Percentiles rank a stretch among this genome's conserved stretches.
Conservation (phyloP, 2,329 filamentous ascomycete genomes). For the Cadophora luteo-olivacea region DNA sequence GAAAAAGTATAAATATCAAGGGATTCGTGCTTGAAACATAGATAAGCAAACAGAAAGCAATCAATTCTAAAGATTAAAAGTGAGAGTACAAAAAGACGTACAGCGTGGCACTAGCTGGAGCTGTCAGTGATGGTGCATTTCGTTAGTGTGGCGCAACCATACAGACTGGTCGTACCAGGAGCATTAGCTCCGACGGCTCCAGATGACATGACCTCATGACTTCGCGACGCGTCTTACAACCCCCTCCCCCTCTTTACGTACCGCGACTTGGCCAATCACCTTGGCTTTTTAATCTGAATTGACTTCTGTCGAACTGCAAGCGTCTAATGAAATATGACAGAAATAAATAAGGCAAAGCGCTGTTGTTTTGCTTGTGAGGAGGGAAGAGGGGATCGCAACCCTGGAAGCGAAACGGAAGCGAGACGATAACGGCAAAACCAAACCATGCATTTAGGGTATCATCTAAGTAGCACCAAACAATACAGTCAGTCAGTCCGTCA, state of each 20-base stretch:
- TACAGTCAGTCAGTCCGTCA: too few relatives aligned
- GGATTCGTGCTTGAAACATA: too few relatives aligned
- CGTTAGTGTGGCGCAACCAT: not conserved
- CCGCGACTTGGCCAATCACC: not conserved
- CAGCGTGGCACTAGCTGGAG: not conserved
- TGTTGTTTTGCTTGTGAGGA: too few relatives aligned
- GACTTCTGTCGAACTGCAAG: too few relatives aligned
- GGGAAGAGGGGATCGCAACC: too few relatives aligned
- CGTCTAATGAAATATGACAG: too few relatives aligned
- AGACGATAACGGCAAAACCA: not conserved
- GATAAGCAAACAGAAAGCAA: not conserved
- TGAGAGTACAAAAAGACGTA: not conserved
- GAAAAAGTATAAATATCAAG: too few relatives aligned
- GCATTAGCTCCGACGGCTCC: not conserved
- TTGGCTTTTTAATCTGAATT: too few relatives aligned
- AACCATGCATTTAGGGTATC: not conserved
- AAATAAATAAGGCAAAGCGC: too few relatives aligned
- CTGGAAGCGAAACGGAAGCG: not conserved
- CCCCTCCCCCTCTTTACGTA: not conserved
- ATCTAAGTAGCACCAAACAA: not conserved
- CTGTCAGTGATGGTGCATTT: not conserved
- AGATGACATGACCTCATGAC: slow-evolving; percentile 2
- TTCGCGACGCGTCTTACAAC: not conserved
- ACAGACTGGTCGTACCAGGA: not conserved
- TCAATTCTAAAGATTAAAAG: too few relatives aligned